Evolutionary conservation across 2,329 filamentous ascomycete species (phyloP).

Genomic region (Trichoderma atroviride): DNA sequence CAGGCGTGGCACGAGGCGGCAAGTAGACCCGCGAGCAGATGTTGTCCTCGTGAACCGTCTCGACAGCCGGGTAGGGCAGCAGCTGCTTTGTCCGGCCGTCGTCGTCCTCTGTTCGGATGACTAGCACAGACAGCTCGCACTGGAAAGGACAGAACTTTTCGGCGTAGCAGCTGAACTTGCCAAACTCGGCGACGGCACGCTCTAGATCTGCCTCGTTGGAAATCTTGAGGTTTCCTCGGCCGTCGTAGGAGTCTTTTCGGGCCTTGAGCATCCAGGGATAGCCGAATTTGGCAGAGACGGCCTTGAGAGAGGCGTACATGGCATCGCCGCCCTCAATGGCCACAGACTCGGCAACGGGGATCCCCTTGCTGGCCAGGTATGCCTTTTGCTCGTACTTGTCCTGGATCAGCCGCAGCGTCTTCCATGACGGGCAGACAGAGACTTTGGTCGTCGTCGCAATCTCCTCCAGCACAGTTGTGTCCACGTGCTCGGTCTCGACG

Average conservation of each 20-base stretch:
- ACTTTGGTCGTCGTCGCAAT: constrained; percentile 64
- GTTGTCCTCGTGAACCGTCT: constrained; percentile 93
- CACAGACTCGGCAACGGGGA: constrained; percentile 73
- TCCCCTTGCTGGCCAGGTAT: constrained; percentile 67
- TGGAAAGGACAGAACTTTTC: constrained; percentile 87
- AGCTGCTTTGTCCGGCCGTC: constrained; percentile 52
- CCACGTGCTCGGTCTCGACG: constrained; percentile 93
- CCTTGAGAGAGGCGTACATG: constrained; percentile 62
- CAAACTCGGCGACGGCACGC: constrained; percentile 69
- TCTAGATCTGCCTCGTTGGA: constrained; percentile 51
- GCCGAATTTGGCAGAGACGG: constrained; percentile 66
- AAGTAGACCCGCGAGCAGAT: constrained; percentile 93
- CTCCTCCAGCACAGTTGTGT: constrained; percentile 87
- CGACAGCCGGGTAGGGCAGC: constrained; percentile 83
- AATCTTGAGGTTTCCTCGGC: constrained; percentile 68
- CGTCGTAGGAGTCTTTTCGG: constrained; percentile 88
- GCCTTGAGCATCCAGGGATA: constrained; percentile 94
- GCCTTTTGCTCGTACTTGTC: constrained; percentile 92
- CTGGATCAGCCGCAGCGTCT: constrained; percentile 84
- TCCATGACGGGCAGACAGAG: constrained; percentile 78
- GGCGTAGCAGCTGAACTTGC: constrained; percentile 75
- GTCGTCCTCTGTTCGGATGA: constrained; percentile 80
- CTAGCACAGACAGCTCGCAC: constrained; percentile 91
- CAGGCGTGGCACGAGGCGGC: constrained; percentile 72
- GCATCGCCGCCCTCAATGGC: constrained; percentile 59